Percentiles rank a stretch among this genome's conserved stretches.
Conservation (phyloP, 768 basidiomycete genomes). For the Lanmaoa pseudosensibilis region DNA sequence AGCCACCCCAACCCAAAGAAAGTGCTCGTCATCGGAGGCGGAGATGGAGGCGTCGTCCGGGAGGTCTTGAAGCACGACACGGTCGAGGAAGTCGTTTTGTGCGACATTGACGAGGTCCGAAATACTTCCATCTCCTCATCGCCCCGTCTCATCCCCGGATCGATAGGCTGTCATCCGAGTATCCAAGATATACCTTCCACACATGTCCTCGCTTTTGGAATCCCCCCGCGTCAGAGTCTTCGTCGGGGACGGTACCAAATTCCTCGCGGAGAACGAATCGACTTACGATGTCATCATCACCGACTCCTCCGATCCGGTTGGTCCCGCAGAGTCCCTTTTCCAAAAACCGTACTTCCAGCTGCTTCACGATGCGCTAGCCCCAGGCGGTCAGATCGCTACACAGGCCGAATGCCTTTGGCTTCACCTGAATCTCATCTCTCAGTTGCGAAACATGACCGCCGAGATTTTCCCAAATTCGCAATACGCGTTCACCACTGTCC, state of each 20-base stretch:
- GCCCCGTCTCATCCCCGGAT: not conserved
- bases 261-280: conserved; percentile 82
- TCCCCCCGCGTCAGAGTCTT: conserved; percentile 80
- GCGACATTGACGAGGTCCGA: conserved; percentile 93
- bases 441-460: conserved; percentile 67
- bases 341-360: conserved; percentile 97
- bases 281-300: conserved; percentile 98
- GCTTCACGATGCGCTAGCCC: conserved; percentile 83
- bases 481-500: conserved; percentile 95
- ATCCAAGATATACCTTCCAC: conserved; percentile 88
- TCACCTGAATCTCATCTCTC: conserved; percentile 82
- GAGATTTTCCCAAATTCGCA: conserved; percentile 77
- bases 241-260: conserved; percentile 97
- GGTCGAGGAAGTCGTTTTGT: conserved; percentile 90
- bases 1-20: conserved; percentile 95
- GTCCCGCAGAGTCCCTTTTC: conserved; percentile 92
- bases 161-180: conserved; percentile 90
- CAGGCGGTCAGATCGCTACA: conserved; percentile 91
- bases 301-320: conserved; percentile 97
- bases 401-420: conserved; percentile 97
- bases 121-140: not conserved
- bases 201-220: conserved; percentile 83
- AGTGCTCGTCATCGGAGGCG: conserved; percentile 97
- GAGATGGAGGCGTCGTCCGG: conserved; percentile 96
- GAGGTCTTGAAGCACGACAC: conserved; percentile 93